Percentiles rank a stretch among this genome's conserved stretches.
phyloP scores from a whole-genome alignment of 1,139 yeast genomes.

The Nakaseomyces kungkrabaensis region DNA sequence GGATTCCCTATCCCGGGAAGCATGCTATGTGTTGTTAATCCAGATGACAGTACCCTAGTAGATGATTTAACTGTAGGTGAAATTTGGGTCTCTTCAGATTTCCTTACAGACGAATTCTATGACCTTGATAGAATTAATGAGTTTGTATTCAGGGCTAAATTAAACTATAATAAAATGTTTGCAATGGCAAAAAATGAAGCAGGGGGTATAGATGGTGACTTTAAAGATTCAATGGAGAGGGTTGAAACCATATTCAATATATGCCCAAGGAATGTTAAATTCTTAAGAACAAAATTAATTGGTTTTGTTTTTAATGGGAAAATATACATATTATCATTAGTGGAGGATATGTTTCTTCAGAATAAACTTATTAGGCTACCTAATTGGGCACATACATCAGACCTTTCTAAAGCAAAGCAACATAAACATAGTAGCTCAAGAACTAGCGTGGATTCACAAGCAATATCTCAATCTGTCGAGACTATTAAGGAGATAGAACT shows the following conservation, averaged over 20 bases:
- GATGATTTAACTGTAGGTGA: conserved; percentile 94
- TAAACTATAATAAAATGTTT: conserved; percentile 26
- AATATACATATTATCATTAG: conserved; percentile 76
- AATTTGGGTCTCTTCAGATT: conserved; percentile 58
- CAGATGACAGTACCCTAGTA: conserved; percentile 72
- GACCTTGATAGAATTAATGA: conserved; percentile 29
- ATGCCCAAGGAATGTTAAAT: conserved; percentile 33
- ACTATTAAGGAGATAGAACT: background rate
- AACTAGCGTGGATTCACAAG: background rate
- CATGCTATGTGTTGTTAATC: conserved; percentile 85
- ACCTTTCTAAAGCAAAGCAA: conserved; percentile 10
- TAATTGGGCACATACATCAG: conserved; percentile 30
- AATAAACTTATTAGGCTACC: conserved; percentile 41
- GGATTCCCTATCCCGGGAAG: conserved; percentile 95
- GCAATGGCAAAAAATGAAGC: conserved; percentile 9
- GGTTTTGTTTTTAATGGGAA: conserved; percentile 86
- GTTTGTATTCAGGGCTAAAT: conserved; percentile 28
- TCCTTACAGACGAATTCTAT: conserved; percentile 28
- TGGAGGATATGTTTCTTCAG: conserved; percentile 87
- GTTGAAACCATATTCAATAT: conserved; percentile 23
- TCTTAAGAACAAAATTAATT: conserved; percentile 78
- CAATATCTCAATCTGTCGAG: background rate
- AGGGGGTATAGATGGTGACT: conserved; percentile 3
- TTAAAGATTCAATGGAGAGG: conserved; percentile 16
- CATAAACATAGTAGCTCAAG: background rate